Percentiles rank a stretch among this genome's conserved stretches.
These are phyloP conservation scores for Fusarium poae DNA, from an alignment of 2,329 filamentous ascomycete species.

Conservation along the genomic window DNA sequence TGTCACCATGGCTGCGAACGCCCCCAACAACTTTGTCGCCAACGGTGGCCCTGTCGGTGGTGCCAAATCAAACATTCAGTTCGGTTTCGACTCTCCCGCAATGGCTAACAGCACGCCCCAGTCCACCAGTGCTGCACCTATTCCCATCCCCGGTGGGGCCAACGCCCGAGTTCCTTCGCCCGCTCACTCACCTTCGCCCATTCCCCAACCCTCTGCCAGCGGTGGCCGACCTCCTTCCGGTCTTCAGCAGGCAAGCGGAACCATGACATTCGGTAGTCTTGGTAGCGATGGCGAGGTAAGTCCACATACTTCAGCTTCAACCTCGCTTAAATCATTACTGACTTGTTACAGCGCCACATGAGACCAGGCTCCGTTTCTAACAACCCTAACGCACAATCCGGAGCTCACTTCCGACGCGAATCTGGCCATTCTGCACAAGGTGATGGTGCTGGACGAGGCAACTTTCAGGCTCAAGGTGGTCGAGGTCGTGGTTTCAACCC, in stretches of 20 bases:
- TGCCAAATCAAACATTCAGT: conserved; percentile 78
- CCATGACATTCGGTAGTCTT: conserved; percentile 87
- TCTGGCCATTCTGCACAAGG: conserved; percentile 84
- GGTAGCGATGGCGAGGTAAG: conserved; percentile 82
- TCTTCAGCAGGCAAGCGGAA: conserved; percentile 74
- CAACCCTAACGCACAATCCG: conserved; percentile 73
- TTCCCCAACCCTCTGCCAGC: conserved; percentile 85
- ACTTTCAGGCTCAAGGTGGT: conserved; percentile 62
- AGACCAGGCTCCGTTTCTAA: conserved; percentile 74
- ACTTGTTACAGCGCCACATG: conserved; percentile 71
- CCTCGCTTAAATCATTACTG: conserved; percentile 11
- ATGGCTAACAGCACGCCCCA: conserved; percentile 77
- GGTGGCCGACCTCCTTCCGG: conserved; percentile 88
- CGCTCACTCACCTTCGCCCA: conserved; percentile 89
- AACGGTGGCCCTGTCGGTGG: conserved; percentile 77
- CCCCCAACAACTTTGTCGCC: conserved; percentile 78
- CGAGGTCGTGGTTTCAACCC: conserved; percentile 66
- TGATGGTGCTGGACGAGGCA: conserved; percentile 66
- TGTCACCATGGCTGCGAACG: conserved; percentile 90
- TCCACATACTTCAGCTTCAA: conserved; percentile 22
- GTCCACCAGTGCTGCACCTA: conserved; percentile 66
- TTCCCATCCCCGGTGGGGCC: conserved; percentile 72
- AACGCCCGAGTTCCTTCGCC: conserved; percentile 83
- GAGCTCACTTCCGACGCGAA: conserved; percentile 82
- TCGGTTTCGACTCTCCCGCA: conserved; percentile 81